Percentiles rank a stretch among this genome's conserved stretches.
These are phyloP conservation scores for Areca catechu DNA, from an alignment of 176 grass and related monocot genomes.

Conservation along the genomic window DNA sequence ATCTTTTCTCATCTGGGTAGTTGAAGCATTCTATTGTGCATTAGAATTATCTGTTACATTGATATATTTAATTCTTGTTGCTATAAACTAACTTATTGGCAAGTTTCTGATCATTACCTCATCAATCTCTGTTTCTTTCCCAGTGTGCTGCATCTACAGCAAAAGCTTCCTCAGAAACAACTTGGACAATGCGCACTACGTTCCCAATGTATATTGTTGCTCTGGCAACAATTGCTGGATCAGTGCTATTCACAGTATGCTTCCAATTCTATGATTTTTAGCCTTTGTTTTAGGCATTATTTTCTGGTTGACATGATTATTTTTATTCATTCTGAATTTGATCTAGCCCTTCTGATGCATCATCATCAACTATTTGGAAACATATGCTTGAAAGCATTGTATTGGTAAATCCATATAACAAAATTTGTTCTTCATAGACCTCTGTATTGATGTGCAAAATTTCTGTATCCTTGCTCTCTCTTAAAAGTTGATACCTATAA, in stretches of 20 bases:
- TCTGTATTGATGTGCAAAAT: not conserved
- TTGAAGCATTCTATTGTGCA: no score
- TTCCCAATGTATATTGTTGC: conserved; percentile 97
- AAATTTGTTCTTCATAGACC: not conserved
- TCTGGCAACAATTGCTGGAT: conserved; percentile 94
- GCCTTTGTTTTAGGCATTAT: no score
- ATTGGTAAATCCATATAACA: no score
- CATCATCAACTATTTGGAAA: no score
- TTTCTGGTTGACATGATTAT: not conserved
- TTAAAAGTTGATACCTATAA: no score
- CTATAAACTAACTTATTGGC: no score
- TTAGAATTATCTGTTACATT: no score
- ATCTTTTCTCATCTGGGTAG: no score
- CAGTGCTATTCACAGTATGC: conserved; percentile 88
- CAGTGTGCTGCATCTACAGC: conserved; percentile 82
- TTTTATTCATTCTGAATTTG: not conserved
- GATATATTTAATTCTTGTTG: no score
- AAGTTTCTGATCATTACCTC: no score
- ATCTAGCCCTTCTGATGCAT: no score
- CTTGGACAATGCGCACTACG: conserved; percentile 86
- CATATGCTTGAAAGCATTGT: no score
- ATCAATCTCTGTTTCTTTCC: not conserved
- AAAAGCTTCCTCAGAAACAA: conserved; percentile 56
- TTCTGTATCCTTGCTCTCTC: not conserved
- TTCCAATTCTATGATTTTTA: not conserved